Percentiles rank a stretch among this genome's conserved stretches.
phyloP scores from a whole-genome alignment of 1,284 basidiomycete genomes.

The Phellopilus nigrolimitatus region DNA sequence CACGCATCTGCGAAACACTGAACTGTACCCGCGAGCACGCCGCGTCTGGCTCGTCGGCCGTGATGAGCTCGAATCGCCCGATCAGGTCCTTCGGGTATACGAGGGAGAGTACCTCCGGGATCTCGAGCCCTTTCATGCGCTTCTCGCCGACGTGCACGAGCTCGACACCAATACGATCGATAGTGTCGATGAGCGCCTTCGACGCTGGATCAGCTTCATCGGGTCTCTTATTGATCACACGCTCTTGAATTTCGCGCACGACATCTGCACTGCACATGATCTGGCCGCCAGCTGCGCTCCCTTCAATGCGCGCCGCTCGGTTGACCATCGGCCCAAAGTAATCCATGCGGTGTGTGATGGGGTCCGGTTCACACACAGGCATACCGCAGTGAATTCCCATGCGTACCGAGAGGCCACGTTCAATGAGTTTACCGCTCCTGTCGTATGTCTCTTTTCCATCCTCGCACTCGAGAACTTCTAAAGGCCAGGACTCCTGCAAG shows the following conservation, averaged over 20 bases:
- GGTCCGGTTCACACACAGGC: conserved; percentile 91
- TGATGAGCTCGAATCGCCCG: conserved; percentile 62
- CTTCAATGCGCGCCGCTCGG: conserved; percentile 82
- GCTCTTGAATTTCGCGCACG: conserved; percentile 75
- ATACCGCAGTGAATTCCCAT: conserved; percentile 97
- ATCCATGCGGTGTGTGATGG: conserved; percentile 95
- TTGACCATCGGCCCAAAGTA: conserved; percentile 96
- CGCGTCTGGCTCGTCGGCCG: conserved; percentile 38
- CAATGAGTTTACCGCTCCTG: conserved; percentile 64
- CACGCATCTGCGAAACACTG: conserved; percentile 74
- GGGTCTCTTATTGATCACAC: conserved; percentile 49
- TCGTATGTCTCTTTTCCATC: conserved; percentile 86
- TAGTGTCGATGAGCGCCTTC: conserved; percentile 56
- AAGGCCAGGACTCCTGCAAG: conserved; percentile 86
- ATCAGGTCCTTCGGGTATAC: conserved; percentile 80
- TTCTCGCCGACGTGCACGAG: conserved; percentile 83
- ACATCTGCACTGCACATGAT: conserved; percentile 93
- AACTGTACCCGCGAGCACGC: conserved; percentile 58
- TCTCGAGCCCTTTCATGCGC: conserved; percentile 91
- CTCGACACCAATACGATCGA: conserved; percentile 71
- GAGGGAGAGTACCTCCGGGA: conserved; percentile 81
- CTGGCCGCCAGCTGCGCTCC: conserved; percentile 88
- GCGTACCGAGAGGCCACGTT: conserved; percentile 88
- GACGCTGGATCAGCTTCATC: conserved; percentile 49
- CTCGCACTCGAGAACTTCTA: conserved; percentile 90